These are phyloP conservation scores for grape (Vitis vinifera) DNA, from an alignment of 164 flowering plant genomes.

Conservation along the genomic window DNA sequence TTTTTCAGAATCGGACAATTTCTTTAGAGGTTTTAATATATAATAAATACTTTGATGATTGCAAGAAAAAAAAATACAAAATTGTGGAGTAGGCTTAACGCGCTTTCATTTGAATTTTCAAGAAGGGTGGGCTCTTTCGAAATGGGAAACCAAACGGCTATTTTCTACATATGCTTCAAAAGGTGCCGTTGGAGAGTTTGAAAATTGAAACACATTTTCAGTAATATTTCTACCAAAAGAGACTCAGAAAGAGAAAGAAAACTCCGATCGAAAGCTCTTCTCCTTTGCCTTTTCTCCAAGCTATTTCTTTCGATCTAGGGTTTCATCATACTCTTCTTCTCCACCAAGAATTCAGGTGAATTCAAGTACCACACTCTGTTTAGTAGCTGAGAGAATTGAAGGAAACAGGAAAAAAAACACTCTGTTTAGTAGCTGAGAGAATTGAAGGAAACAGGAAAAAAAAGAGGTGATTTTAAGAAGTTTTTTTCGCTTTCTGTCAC, in stretches of 20 bases:
- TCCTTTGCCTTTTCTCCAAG: background rate
- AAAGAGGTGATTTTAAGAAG: background rate
- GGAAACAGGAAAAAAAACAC: background rate
- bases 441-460: too few relatives aligned
- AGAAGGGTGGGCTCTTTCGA: background rate
- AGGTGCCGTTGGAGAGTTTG: background rate
- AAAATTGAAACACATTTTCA: background rate
- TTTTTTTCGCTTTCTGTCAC: background rate
- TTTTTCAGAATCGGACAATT: too few relatives aligned
- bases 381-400: too few relatives aligned
- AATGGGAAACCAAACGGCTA: background rate
- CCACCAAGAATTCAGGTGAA: background rate
- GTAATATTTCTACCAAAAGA: background rate
- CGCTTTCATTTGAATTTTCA: constrained; percentile 1
- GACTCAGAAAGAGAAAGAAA: background rate
- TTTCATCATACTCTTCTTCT: background rate
- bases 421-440: too few relatives aligned
- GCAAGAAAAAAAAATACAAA: too few relatives aligned
- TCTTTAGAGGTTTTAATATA: too few relatives aligned
- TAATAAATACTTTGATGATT: too few relatives aligned
- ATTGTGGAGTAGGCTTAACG: too few relatives aligned
- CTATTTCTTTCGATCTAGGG: background rate
- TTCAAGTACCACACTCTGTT: background rate
- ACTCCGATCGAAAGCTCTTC: background rate
- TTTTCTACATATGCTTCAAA: constrained; percentile 2